These are phyloP conservation scores for Claviceps humidiphila DNA, from an alignment of 2,329 filamentous ascomycete genomes.

Conservation along the genomic window DNA sequence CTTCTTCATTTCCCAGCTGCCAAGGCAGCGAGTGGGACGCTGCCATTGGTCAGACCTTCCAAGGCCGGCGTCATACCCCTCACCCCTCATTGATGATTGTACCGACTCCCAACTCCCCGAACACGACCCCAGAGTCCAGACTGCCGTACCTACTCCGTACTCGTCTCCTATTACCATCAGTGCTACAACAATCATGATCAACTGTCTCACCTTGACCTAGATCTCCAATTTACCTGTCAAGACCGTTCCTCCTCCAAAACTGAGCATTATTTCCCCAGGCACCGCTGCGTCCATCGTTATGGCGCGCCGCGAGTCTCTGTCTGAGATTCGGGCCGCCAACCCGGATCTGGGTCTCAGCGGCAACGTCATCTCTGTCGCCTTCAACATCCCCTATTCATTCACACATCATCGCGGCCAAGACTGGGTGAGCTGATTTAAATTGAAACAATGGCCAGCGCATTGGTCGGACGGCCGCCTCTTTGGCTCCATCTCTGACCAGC, in stretches of 20 bases:
- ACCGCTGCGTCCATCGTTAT: constrained; percentile 12
- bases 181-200: neutral
- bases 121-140: too few species aligned
- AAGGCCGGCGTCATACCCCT: neutral
- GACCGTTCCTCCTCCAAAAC: neutral
- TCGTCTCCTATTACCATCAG: constrained; percentile 2
- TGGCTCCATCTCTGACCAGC: neutral
- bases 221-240: neutral
- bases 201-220: neutral
- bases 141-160: neutral
- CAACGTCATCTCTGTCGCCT: constrained; percentile 54
- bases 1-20: neutral
- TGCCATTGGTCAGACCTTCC: neutral
- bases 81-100: neutral
- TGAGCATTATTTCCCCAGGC: neutral
- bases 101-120: neutral
- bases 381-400: constrained; percentile 47
- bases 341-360: constrained; percentile 46
- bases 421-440: constrained; percentile 38
- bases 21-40: neutral
- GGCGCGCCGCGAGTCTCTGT: constrained; percentile 36
- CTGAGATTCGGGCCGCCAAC: constrained; percentile 41
- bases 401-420: constrained; percentile 44
- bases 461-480: too few species aligned
- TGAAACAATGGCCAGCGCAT: neutral